A percentile compares a stretch with the other conserved stretches of the same genome.
Evolutionary conservation across 2,329 filamentous ascomycete genomes (phyloP).

Genomic region (Cytospora chrysosperma): DNA sequence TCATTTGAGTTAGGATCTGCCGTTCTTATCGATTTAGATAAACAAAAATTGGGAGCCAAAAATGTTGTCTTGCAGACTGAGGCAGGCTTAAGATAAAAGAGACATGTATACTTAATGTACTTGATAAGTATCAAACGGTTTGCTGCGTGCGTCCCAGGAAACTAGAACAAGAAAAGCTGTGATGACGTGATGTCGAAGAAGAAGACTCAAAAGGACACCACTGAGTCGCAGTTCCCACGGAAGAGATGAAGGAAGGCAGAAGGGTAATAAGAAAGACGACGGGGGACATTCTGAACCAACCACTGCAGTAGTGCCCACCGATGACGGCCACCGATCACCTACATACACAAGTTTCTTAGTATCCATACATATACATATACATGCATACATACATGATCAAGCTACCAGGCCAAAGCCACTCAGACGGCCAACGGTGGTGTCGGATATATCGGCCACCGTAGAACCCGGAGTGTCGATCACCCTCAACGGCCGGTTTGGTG

Average conservation of each 20-base stretch:
- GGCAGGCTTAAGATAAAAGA: not conserved
- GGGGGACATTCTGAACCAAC: not conserved
- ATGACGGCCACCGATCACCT: too few relatives aligned
- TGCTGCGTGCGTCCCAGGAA: not conserved
- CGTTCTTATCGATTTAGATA: not conserved
- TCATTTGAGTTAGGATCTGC: not conserved
- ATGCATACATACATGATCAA: not conserved
- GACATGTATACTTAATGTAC: too few relatives aligned
- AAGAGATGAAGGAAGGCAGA: not conserved
- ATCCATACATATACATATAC: too few relatives aligned
- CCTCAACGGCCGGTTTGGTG: not conserved
- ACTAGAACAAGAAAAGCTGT: not conserved
- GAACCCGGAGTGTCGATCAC: not conserved
- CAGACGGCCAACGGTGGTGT: not conserved
- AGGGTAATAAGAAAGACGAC: too few relatives aligned
- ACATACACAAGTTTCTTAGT: too few relatives aligned
- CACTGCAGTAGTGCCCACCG: not conserved
- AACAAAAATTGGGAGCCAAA: not conserved
- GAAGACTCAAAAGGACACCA: not conserved
- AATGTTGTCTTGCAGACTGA: not conserved
- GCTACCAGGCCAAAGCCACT: not conserved
- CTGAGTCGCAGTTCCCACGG: not conserved
- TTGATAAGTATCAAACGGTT: too few relatives aligned
- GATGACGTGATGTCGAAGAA: not conserved
- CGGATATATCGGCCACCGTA: not conserved